Conservation (phyloP, 2,329 filamentous ascomycete species). For the Monilinia fructigena region DNA sequence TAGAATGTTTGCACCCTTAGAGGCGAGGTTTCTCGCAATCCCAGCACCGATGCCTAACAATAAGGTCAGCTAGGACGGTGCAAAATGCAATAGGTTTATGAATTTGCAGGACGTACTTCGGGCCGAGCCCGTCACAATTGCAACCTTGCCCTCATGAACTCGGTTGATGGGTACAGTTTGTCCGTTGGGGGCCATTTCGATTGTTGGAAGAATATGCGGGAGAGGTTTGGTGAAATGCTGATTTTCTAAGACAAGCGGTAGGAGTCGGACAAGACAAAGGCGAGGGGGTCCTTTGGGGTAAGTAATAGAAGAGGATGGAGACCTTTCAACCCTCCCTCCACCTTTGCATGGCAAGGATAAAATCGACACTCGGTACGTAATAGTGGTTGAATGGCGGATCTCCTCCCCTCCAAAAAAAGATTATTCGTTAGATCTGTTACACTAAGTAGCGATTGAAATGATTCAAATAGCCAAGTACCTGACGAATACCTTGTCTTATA, state of each 20-base stretch:
- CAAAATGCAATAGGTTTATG: background rate
- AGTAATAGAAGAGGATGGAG: background rate
- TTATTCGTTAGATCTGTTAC: too few species aligned
- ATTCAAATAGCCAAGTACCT: too few species aligned
- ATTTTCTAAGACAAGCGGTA: background rate
- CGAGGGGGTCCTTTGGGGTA: background rate
- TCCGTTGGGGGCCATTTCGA: background rate
- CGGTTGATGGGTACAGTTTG: background rate
- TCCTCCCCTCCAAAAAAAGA: too few species aligned
- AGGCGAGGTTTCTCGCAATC: constrained; percentile 63
- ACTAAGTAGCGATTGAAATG: too few species aligned
- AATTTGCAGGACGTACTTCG: constrained; percentile 52
- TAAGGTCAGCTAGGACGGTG: constrained; percentile 12
- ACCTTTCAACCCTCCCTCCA: constrained; percentile 1
- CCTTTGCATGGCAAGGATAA: background rate
- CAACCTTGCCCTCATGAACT: constrained; percentile 63
- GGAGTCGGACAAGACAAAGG: background rate
- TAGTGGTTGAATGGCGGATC: background rate
- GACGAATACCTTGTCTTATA: too few species aligned
- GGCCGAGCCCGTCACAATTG: constrained; percentile 73
- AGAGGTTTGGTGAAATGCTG: background rate
- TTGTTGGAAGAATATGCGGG: background rate
- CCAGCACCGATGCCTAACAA: constrained; percentile 65
- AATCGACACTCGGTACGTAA: background rate
- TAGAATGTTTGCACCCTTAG: constrained; percentile 60